These are phyloP conservation scores for Vitis hybrid DNA, from an alignment of 177 flowering plant genomes.

Conservation along the genomic window DNA sequence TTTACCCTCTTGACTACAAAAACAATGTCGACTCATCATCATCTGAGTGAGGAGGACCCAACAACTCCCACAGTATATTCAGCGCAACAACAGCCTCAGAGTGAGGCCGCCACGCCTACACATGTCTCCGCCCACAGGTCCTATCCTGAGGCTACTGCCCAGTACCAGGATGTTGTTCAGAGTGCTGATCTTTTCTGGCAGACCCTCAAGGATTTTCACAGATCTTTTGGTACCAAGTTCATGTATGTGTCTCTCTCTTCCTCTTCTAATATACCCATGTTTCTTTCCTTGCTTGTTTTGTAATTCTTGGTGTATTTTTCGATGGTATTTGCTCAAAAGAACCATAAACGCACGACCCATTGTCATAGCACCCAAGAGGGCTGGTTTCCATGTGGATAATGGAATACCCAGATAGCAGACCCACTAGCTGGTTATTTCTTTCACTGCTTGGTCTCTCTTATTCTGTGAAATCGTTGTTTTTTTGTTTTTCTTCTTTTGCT, in stretches of 20 bases:
- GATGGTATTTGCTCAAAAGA: no score
- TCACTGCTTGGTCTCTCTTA: no score
- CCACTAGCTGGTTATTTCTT: no score
- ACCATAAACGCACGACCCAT: no score
- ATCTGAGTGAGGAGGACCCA: constrained; percentile 5
- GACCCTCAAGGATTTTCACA: constrained; percentile 51
- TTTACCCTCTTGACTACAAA: no score
- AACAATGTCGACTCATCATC: not conserved
- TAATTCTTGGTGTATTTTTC: not conserved
- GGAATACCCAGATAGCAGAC: no score
- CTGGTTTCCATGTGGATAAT: no score
- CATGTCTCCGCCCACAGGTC: constrained; percentile 1
- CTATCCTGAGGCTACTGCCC: constrained; percentile 42
- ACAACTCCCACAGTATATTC: constrained; percentile 5
- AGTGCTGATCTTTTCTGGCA: constrained; percentile 48
- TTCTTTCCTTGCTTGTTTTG: not conserved
- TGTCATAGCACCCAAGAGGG: no score
- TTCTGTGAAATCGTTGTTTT: no score
- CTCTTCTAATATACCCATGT: not conserved
- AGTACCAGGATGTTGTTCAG: constrained; percentile 46
- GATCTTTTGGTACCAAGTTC: constrained; percentile 47
- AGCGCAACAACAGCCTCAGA: constrained; percentile 7
- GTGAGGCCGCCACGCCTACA: not conserved
- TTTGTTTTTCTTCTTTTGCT: no score
- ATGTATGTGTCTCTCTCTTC: constrained; percentile 32